Base-by-base conservation (phyloP, 139 green algal species). In the Chara braunii region DNA sequence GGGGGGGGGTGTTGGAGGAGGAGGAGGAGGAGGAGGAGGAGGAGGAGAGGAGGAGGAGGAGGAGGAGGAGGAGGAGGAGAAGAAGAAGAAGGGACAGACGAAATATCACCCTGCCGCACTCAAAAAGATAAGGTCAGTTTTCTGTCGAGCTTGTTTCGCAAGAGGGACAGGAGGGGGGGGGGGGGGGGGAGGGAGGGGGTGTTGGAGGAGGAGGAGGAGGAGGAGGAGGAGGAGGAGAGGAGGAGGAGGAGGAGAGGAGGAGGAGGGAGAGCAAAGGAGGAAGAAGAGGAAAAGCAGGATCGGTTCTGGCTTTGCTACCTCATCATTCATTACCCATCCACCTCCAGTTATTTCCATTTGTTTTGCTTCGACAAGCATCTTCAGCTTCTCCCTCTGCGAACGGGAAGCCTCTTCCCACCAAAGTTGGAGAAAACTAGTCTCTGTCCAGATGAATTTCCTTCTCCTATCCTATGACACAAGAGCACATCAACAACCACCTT, bases 291-390 rank as follows among this genome's bases (percentile, higher is more conserved):
- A 64, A 37, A 51, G 54, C 54, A 53, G 2, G n/a, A n/a, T n/a
- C n/a, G n/a, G n/a, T n/a, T n/a, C n/a, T n/a, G n/a, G n/a, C 2
- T n/a, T 22, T 22, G 23, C 55, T 3, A 70, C 63, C 64, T 74
- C 64, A 33, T 74, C 64, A 29, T 74, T 74, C 64, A 74, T 74
- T 32, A 74, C 64, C 64, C 64, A 74, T 31, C 64, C 64, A 40
- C 64, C 64, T n/a, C 56, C 56, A 37, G 58, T 40, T 2, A 74
- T 70, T 45, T 74, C 64, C 8, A 74, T 34, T 31, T 74, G 64
- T 1, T 56, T 56, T 8, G 6, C 52, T 3, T 3, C 29, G 22
- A 70, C 33, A 0, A 74, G 64, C 22, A n/a, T 14, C 52, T 14
- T 64, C 42, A 72, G 53, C 14, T 71, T 23, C 18, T 9, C 36